These are phyloP conservation scores for Cryphonectria radicalis DNA, from an alignment of 2,329 filamentous ascomycete species.

Conservation along the genomic window DNA sequence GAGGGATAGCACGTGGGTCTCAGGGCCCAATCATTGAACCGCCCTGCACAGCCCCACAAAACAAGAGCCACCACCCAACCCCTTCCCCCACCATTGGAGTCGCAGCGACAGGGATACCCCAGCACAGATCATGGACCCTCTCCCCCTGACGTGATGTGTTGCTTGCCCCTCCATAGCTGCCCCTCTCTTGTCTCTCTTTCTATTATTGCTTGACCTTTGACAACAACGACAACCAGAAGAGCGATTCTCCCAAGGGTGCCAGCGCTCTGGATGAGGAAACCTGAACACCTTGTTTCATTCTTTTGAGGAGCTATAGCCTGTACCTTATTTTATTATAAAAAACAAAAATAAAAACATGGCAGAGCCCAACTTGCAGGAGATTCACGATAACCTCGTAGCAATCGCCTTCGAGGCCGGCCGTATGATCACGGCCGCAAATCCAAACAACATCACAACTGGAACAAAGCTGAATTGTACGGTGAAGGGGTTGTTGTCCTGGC, in stretches of 20 bases:
- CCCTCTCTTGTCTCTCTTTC: neutral
- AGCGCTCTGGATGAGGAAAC: no score
- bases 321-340: no score
- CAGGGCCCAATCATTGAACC: no score
- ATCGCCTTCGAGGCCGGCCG: conserved; percentile 67
- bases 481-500: neutral
- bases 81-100: neutral
- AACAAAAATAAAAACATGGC: conserved; percentile 46
- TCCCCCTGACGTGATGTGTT: neutral
- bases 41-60: neutral
- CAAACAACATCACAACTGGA: conserved; percentile 58
- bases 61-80: neutral
- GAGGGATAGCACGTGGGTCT: no score
- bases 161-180: neutral
- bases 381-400: conserved; percentile 64
- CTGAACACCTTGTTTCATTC: no score
- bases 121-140: neutral
- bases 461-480: conserved; percentile 69
- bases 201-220: neutral
- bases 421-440: conserved; percentile 67
- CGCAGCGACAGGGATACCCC: neutral
- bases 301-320: no score
- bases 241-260: neutral
- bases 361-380: conserved; percentile 61
- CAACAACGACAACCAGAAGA: neutral